Evolutionary conservation across 108 stramenopile species (phyloP).

Genomic region (Stephanodiscus minutulus): DNA sequence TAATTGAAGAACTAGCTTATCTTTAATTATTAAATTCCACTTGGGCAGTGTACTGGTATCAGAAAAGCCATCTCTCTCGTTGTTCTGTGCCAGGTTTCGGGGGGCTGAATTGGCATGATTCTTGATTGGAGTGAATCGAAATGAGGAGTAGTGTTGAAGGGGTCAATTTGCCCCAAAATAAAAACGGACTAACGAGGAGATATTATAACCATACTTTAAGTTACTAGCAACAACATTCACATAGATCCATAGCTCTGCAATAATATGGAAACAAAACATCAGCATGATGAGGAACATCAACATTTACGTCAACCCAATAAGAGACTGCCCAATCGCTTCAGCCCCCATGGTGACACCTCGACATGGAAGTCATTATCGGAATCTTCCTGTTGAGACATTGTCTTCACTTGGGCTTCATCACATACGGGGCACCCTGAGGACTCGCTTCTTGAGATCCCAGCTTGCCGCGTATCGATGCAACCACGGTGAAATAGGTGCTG

Average conservation of each 20-base stretch:
- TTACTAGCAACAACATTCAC: no score
- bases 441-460: conserved; percentile 48
- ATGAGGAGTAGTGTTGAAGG: no score
- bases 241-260: no score
- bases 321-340: conserved; percentile 24
- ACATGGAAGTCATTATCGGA: conserved; percentile 25
- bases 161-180: not conserved
- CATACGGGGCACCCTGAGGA: no score
- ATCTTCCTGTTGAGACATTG: conserved; percentile 23
- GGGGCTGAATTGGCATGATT: no score
- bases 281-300: no score
- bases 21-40: no score
- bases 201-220: conserved; percentile 36
- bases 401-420: conserved; percentile 34
- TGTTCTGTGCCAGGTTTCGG: no score
- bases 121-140: no score
- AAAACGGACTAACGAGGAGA: conserved; percentile 54
- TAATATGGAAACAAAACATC: not conserved
- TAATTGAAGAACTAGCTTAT: no score
- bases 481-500: conserved; percentile 77
- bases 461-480: conserved; percentile 84
- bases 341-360: conserved; percentile 67
- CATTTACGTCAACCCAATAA: not conserved
- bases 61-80: no score
- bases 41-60: no score